Evolutionary conservation across 108 stramenopile species (phyloP).

Genomic region (Thalassiosira profunda): DNA sequence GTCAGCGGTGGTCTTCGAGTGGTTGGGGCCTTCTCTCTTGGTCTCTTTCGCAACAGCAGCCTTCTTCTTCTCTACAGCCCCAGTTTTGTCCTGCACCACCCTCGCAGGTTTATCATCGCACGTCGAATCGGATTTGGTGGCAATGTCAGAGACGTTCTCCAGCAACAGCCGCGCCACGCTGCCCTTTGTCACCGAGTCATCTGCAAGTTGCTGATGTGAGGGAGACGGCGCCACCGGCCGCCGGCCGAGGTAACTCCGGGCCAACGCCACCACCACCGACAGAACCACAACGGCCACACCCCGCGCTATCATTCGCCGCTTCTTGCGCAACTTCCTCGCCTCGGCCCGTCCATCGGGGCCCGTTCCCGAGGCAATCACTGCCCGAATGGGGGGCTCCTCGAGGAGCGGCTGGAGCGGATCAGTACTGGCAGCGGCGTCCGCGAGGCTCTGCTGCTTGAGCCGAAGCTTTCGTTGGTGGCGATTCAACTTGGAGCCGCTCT

Average conservation of each 20-base stretch:
- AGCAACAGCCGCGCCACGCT: background rate
- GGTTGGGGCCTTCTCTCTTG: no score
- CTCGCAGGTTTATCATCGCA: background rate
- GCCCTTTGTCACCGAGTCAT: background rate
- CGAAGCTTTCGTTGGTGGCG: constrained; percentile 60
- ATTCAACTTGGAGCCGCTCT: constrained; percentile 51
- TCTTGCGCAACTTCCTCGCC: constrained; percentile 36
- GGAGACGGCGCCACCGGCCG: background rate
- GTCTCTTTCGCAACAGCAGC: no score
- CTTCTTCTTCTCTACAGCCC: no score
- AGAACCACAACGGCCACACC: constrained; percentile 40
- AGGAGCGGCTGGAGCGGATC: background rate
- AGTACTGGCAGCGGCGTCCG: background rate
- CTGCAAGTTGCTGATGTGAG: background rate
- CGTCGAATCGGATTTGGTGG: no score
- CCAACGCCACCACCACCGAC: constrained; percentile 37
- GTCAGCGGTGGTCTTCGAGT: no score
- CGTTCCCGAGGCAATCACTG: constrained; percentile 66
- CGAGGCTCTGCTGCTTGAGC: constrained; percentile 27
- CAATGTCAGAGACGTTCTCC: background rate
- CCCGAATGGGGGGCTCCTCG: constrained; percentile 19
- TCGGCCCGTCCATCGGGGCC: constrained; percentile 59
- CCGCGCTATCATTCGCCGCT: constrained; percentile 31
- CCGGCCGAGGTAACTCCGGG: constrained; percentile 8
- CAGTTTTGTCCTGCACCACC: no score